These are phyloP conservation scores for Metarhizium robertsii DNA, from an alignment of 2,329 filamentous ascomycete genomes.

Conservation along the genomic window DNA sequence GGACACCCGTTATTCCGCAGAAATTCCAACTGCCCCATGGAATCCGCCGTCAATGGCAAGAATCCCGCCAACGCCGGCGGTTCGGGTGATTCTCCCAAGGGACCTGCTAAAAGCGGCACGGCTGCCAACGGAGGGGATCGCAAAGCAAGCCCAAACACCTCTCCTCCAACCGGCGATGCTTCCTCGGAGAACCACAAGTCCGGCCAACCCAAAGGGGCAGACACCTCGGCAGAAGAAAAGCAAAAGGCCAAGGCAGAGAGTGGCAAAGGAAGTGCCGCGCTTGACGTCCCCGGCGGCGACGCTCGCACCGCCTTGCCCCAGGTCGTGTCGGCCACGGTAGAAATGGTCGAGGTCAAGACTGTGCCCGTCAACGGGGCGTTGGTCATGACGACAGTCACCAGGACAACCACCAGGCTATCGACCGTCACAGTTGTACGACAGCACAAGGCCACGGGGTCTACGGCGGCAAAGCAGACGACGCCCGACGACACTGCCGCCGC, in stretches of 20 bases:
- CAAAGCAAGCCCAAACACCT: neutral
- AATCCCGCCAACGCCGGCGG: neutral
- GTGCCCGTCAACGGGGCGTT: conserved; percentile 8
- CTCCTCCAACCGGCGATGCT: neutral
- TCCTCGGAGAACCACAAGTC: neutral
- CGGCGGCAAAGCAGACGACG: neutral
- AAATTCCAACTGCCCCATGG: conserved; percentile 18
- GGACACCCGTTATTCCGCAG: conserved; percentile 12
- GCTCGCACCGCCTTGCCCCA: neutral
- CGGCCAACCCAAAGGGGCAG: neutral
- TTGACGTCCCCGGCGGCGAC: neutral
- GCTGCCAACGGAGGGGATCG: neutral
- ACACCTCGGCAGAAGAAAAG: neutral
- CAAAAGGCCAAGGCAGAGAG: neutral
- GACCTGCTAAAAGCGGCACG: neutral
- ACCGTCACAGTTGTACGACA: conserved; percentile 10
- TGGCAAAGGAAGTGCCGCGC: too few relatives aligned
- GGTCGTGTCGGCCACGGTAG: neutral
- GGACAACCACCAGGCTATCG: conserved; percentile 6
- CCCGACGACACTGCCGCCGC: conserved; percentile 4
- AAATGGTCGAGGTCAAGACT: neutral
- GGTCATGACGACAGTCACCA: conserved; percentile 14
- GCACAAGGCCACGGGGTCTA: neutral
- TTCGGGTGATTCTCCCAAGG: neutral
- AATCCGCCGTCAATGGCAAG: conserved; percentile 7